Evolutionary conservation across 768 basidiomycete genomes (phyloP), one percentile per base, ranked within the genome.

Genomic region (Boletus edulis): DNA sequence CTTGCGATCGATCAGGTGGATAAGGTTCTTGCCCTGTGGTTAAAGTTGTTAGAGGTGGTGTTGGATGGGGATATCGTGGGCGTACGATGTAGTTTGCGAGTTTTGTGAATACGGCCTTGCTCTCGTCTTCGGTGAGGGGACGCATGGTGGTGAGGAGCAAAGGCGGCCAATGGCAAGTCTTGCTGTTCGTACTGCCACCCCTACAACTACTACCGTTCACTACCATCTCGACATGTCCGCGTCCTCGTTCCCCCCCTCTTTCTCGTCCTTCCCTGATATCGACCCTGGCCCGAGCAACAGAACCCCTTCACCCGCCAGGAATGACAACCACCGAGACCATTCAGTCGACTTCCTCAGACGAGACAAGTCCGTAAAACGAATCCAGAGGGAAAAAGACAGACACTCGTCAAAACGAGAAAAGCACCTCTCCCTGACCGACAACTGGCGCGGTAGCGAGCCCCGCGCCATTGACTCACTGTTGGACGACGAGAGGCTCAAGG

Each of bases 81-180:
- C 87, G 43, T 51, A 94, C 93, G 66, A 99, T 91, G 72, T 97
- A 99, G 74, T 97, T 98, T 45, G 97, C 94, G 39, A 99, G 83
- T 72, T 99, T 99, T 39, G 90, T 87, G 65, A 98, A 99, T 14
- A 98, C 91, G 0, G 89, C 82, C 70, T 97, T 97, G 64, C 92
- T 96, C 74, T 99, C 96, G 56, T 97, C 94, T 71, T 98, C 92
- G 24, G 96, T 98, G 49, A 98, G 78, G 20, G 96, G 96, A 10
- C 96, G 87, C 96, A 98, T 97, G 39, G 51, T 75, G 56, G 40
- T 58, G 44, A 49, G 52, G 47, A 54, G 46, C 39, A 52, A 46
- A 34, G 37, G 43, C 27, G 42, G 48, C 54, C 37, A 46, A 38
- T 41, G 5, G 29, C 29, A 18, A 24, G 41, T n/a, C 40, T 27